phyloP scores from a whole-genome alignment of 2,329 filamentous ascomycete species.

The Nigrospora oryzae region DNA sequence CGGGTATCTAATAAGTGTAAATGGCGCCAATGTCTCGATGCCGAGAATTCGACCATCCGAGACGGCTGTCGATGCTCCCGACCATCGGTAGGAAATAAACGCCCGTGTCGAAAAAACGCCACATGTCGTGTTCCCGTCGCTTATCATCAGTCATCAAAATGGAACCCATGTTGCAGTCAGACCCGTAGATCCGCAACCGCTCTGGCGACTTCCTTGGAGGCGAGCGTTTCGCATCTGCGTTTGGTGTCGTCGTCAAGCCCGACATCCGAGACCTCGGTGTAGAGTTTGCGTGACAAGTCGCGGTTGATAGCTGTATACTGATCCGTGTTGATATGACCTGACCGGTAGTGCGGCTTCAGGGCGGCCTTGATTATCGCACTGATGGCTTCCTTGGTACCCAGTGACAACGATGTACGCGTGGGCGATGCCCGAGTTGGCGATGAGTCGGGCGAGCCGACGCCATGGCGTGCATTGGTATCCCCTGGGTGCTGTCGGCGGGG shows the following conservation, averaged over 20 bases:
- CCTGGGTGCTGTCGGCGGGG: slow-evolving; percentile 35
- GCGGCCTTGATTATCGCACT: slow-evolving; percentile 80
- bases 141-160: slow-evolving; percentile 6
- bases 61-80: background rate
- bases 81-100: slow-evolving; percentile 9
- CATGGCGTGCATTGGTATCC: slow-evolving; percentile 22
- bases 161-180: slow-evolving; percentile 10
- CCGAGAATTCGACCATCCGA: background rate
- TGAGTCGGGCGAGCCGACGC: slow-evolving; percentile 47
- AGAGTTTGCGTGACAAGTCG: slow-evolving; percentile 79
- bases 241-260: slow-evolving; percentile 58
- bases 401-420: slow-evolving; percentile 55
- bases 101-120: slow-evolving; percentile 6
- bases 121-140: slow-evolving; percentile 2
- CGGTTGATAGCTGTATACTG: slow-evolving; percentile 92
- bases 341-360: slow-evolving; percentile 74
- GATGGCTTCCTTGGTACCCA: slow-evolving; percentile 79
- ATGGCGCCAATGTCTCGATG: background rate
- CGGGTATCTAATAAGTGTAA: background rate
- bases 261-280: slow-evolving; percentile 55
- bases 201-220: slow-evolving; percentile 67
- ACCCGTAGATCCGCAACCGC: slow-evolving; percentile 44
- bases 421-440: slow-evolving; percentile 61
- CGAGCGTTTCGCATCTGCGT: slow-evolving; percentile 67
- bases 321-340: slow-evolving; percentile 72